Conservation (phyloP, 2,329 filamentous ascomycete species). For the Huntiella moniliformis region DNA sequence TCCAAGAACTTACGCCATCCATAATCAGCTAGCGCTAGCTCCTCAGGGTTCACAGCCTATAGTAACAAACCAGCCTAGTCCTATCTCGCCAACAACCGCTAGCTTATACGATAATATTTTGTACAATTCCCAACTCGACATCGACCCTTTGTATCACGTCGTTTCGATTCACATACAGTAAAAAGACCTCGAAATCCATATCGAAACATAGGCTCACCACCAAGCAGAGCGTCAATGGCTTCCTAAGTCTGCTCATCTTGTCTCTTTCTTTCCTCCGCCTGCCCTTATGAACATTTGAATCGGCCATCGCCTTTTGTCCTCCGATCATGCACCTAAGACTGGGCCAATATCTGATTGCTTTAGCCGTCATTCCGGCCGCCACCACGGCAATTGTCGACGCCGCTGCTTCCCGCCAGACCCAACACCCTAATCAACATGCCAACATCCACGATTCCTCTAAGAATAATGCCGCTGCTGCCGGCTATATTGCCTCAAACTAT, state of each 20-base stretch:
- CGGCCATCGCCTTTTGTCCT: conserved; percentile 3
- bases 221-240: conserved; percentile 10
- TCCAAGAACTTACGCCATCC: no score
- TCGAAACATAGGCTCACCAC: background rate
- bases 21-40: no score
- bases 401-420: conserved; percentile 8
- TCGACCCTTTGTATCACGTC: no score
- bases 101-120: no score
- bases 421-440: conserved; percentile 2
- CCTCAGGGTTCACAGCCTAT: no score
- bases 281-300: conserved; percentile 11
- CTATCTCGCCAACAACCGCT: no score
- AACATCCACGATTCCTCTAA: background rate
- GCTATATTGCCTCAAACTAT: conserved; percentile 6
- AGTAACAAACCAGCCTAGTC: no score
- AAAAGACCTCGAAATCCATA: background rate
- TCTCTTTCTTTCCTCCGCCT: background rate
- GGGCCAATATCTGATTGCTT: conserved; percentile 10
- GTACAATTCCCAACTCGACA: no score
- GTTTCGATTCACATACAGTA: background rate
- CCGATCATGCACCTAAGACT: conserved; percentile 12
- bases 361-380: conserved; percentile 12
- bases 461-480: conserved; percentile 11
- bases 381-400: conserved; percentile 11
- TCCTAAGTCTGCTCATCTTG: conserved; percentile 11